Evolutionary conservation across 495 filamentous ascomycete species (phyloP).

Genomic region (Hypoxylon lienhwacheense): DNA sequence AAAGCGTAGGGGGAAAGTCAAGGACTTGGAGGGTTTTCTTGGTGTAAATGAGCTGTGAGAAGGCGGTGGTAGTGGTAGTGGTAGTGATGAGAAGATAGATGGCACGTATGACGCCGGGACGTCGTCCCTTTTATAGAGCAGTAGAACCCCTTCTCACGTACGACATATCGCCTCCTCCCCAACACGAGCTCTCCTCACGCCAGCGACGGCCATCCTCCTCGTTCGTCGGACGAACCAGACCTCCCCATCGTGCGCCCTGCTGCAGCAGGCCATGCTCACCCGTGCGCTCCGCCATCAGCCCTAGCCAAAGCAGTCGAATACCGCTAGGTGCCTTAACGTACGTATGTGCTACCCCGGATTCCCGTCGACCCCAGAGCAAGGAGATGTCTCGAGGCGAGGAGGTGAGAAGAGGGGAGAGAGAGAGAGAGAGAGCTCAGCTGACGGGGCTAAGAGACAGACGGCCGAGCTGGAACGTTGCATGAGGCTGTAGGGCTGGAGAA

Average conservation of each 20-base stretch:
- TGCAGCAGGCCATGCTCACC: too few species aligned
- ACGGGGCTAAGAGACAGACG: slow-evolving; percentile 3
- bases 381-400: not conserved
- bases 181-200: slow-evolving; percentile 1
- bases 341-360: too few species aligned
- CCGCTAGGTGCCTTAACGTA: too few species aligned
- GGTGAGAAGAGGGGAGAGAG: not conserved
- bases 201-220: too few species aligned
- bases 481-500: slow-evolving; percentile 28
- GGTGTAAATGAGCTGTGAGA: too few species aligned
- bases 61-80: too few species aligned
- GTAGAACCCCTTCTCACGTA: slow-evolving; percentile 1
- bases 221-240: too few species aligned
- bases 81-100: slow-evolving; percentile 1
- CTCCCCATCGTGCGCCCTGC: too few species aligned
- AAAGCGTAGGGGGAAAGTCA: too few species aligned
- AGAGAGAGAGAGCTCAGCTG: slow-evolving; percentile 11
- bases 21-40: too few species aligned
- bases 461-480: slow-evolving; percentile 23
- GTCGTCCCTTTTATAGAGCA: slow-evolving; percentile 9
- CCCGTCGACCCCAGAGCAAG: not conserved
- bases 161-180: not conserved
- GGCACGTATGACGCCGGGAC: not conserved
- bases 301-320: too few species aligned
- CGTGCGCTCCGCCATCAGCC: too few species aligned